Base-by-base conservation (phyloP, 495 filamentous ascomycete genomes). In the Penicillium herquei region DNA sequence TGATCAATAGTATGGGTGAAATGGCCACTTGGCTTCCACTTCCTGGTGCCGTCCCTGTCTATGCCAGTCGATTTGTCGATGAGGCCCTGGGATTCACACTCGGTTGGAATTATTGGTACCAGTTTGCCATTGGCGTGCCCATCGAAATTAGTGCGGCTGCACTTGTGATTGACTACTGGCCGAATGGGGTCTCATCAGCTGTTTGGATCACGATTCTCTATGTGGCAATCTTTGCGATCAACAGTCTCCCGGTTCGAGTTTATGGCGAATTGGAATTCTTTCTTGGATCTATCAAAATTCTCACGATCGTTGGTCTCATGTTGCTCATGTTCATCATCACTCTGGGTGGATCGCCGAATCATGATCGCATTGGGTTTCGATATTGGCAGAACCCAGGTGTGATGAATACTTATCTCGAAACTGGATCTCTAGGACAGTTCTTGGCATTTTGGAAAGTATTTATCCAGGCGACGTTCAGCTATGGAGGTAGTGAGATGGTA, bases 11-110 rank as follows among this genome's bases (percentile, higher is more conserved):
- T 21, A 68, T 72, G 52, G 84, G 85, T 21, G 87, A 90, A 67
- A 87, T 89, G 86, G 79, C 84, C 7, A 84, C 86, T 16, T 89
- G 80, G 66, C 78, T 89, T 14, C 88, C 87, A n/a, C 75, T 88
- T 7, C 81, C 86, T 1, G 87, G 87, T 44, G 80, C 83, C 16
- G 85, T 88, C 51, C 84, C 85, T 18, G 75, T 85, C 44, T 89
- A 85, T 68, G 84, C 83, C 42, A 77, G 82, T 30, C 76, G 86
- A 39, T 91, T 87, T 54, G 79, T 85, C 49, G 84, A 88, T 56
- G 75, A 79, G 40, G 81, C 83, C 16, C 67, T 90, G 41, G 86
- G 86, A 16, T 89, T 90, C 58, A 82, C 85, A 9, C 77, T 88
- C 41, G 86, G 85, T 13, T 90, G 85, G 85, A 87, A 88, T 52